Conservation (phyloP, 164 flowering plant genomes). For the Dillenia turbinata region DNA sequence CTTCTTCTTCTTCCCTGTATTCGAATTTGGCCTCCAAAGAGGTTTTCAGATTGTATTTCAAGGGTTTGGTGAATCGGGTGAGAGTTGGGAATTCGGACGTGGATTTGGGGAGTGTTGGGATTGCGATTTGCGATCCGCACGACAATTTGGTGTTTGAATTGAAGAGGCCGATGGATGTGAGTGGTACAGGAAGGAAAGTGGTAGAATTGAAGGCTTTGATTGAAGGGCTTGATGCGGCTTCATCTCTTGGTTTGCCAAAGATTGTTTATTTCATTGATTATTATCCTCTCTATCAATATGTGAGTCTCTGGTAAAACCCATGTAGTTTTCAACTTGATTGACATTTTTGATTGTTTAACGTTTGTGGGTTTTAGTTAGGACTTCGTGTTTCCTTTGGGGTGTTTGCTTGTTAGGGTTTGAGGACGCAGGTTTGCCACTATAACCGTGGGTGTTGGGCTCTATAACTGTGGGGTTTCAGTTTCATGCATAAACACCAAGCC, state of each 20-base stretch:
- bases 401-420: too few relatives aligned
- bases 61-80: slow-evolving; percentile 65
- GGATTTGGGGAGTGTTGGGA: slow-evolving; percentile 38
- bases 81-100: slow-evolving; percentile 7
- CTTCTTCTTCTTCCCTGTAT: neutral
- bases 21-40: neutral
- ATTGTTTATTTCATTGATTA: slow-evolving; percentile 41
- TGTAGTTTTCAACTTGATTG: neutral
- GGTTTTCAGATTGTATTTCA: slow-evolving; percentile 47
- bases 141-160: slow-evolving; percentile 46
- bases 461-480: too few relatives aligned
- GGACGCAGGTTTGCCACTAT: too few relatives aligned
- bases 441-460: too few relatives aligned
- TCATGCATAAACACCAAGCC: too few relatives aligned
- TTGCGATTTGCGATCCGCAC: slow-evolving; percentile 57
- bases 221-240: slow-evolving; percentile 60
- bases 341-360: neutral
- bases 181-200: slow-evolving; percentile 11
- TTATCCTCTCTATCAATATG: slow-evolving; percentile 42
- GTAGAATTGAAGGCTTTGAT: slow-evolving; percentile 57
- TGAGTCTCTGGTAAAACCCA: slow-evolving; percentile 26
- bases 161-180: slow-evolving; percentile 36
- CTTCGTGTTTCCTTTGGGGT: neutral
- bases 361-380: neutral
- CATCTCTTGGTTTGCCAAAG: slow-evolving; percentile 44